Evolutionary conservation across 331 rosid genomes (phyloP).

Genomic region (Prunus yedoensis): DNA sequence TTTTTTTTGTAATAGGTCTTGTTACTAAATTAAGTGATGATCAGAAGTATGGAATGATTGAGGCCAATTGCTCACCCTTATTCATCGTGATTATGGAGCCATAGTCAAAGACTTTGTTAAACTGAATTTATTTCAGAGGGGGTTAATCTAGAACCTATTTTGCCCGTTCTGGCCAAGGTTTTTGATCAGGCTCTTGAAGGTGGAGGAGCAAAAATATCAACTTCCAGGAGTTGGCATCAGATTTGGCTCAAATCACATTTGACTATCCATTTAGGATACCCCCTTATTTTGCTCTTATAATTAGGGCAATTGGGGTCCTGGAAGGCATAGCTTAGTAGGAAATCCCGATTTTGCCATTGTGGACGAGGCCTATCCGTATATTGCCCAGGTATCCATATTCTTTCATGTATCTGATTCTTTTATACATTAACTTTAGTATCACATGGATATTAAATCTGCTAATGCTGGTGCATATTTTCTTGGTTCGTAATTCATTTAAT

Average conservation of each 20-base stretch:
- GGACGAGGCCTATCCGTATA: conserved; percentile 97
- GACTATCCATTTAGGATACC: conserved; percentile 99
- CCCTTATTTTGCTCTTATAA: conserved; percentile 96
- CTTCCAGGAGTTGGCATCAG: conserved; percentile 98
- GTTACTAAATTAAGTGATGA: conserved; percentile 95
- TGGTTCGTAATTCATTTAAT: background rate
- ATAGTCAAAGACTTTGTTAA: conserved; percentile 93
- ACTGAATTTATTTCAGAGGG: conserved; percentile 92
- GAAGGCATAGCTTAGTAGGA: conserved; percentile 99
- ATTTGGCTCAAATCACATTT: conserved; percentile 96
- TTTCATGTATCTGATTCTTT: background rate
- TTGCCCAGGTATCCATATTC: conserved; percentile 77
- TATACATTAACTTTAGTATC: background rate
- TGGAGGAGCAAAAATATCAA: conserved; percentile 96
- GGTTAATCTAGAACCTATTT: conserved; percentile 89
- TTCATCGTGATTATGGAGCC: conserved; percentile 92
- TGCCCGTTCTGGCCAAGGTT: conserved; percentile 97
- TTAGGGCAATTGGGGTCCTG: conserved; percentile 94
- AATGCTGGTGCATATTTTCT: background rate
- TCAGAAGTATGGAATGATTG: conserved; percentile 98
- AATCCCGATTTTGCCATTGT: conserved; percentile 97
- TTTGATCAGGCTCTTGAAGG: conserved; percentile 99
- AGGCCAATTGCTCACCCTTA: conserved; percentile 97
- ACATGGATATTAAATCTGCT: conserved; percentile 1
- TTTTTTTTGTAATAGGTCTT: conserved; percentile 64